Base-by-base conservation (phyloP, 768 basidiomycete genomes). In the Mycena galopus region DNA sequence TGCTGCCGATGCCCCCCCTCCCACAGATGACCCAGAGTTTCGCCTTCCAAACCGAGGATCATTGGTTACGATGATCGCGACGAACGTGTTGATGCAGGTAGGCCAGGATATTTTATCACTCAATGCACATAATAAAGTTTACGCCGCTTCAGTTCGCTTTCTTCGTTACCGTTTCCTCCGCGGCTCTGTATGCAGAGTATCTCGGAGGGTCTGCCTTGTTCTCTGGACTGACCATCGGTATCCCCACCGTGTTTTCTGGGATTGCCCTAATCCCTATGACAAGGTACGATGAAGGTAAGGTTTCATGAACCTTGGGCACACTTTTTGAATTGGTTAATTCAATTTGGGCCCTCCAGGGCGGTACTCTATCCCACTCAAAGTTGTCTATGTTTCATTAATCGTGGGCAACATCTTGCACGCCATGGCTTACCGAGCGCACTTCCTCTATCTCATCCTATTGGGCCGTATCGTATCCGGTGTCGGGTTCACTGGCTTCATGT, bases 121-220 rank as follows among this genome's bases (percentile, higher is more conserved):
- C n/a, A n/a, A n/a, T n/a, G n/a, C n/a, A n/a, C n/a, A n/a, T n/a
- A 10, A 35, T 39, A 35, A 23, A 35, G n/a, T n/a, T 47, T 7
- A 47, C 39, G 44, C 2, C 21, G 39, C 8, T 2, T 33, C 65
- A 93, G 92, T 77, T 91, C 6, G 88, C 90, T 0, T 93, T 93
- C 81, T 93, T 92, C 79, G 88, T 92, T 67, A 84, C 92, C 50
- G 89, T 93, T 6, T 90, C 92, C 3, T 91, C 92, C 1, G 89
- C 91, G 1, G 89, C 88, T 75, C 83, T 84, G 61, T 93, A 93
- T 76, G 89, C 91, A 0, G 84, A 88, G 69, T 83, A 88, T 73
- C 82, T 93, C 9, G 91, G 92, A 29, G 93, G 92, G 19, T 87
- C 83, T n/a, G 83, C 90, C n/a, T 91, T 90, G 0, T 94, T 93